Evolutionary conservation across 352 stramenopile genomes (phyloP).

Genomic region (Phytophthora vignae): DNA sequence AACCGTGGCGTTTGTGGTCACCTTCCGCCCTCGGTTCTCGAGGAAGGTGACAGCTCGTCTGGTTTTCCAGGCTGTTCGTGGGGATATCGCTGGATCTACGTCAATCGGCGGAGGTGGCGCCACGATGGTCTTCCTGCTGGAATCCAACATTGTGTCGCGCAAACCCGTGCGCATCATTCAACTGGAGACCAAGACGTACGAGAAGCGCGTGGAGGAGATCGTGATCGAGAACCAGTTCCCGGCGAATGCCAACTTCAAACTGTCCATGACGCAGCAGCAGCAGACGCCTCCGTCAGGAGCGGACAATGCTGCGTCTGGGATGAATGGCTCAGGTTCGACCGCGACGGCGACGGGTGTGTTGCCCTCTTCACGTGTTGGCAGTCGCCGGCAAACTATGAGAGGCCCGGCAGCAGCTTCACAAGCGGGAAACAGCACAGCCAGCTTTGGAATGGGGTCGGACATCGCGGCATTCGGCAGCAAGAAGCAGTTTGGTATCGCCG

Average conservation of each 20-base stretch:
- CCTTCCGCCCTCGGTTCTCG: slow-evolving; percentile 87
- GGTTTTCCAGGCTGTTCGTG: slow-evolving; percentile 85
- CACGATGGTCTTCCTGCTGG: slow-evolving; percentile 93
- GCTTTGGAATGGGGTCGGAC: slow-evolving; percentile 16
- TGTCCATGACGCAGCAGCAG: slow-evolving; percentile 75
- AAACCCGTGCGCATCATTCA: slow-evolving; percentile 86
- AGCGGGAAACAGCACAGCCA: slow-evolving; percentile 9
- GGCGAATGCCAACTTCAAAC: slow-evolving; percentile 67
- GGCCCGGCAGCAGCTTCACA: slow-evolving; percentile 2
- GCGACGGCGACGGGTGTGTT: not conserved
- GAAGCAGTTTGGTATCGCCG: slow-evolving; percentile 7
- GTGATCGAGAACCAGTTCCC: slow-evolving; percentile 91
- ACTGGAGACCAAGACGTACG: slow-evolving; percentile 81
- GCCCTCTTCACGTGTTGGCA: slow-evolving; percentile 18
- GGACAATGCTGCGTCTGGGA: slow-evolving; percentile 5
- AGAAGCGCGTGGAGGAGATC: slow-evolving; percentile 81
- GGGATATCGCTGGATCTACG: slow-evolving; percentile 28
- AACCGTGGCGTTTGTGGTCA: slow-evolving; percentile 81
- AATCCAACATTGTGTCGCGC: slow-evolving; percentile 81
- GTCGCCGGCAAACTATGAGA: slow-evolving; percentile 21
- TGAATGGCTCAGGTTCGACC: not conserved
- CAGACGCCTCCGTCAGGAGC: slow-evolving; percentile 5
- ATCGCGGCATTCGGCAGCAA: slow-evolving; percentile 3
- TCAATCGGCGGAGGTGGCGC: slow-evolving; percentile 45
- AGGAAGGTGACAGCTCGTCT: slow-evolving; percentile 86